phyloP scores from a whole-genome alignment of 164 flowering plant genomes.

The Brasenia schreberi region DNA sequence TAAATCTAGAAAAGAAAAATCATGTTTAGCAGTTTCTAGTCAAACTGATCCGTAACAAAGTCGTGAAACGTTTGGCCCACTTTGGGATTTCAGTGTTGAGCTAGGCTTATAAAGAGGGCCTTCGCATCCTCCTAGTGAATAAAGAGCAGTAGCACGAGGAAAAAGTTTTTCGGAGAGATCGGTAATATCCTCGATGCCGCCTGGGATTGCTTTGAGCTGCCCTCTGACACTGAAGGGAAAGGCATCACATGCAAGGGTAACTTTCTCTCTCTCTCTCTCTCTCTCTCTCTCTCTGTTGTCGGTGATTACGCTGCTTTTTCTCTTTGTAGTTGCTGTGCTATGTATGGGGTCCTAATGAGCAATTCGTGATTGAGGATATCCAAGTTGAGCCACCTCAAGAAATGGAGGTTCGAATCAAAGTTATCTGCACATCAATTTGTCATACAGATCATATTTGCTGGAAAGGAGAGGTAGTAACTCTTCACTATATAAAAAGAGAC shows the following conservation, averaged over 20 bases:
- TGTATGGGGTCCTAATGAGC: constrained; percentile 35
- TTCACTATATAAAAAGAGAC: background rate
- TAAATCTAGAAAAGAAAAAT: no score
- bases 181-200: background rate
- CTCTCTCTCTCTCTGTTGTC: background rate
- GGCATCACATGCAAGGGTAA: constrained; percentile 45
- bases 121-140: no score
- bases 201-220: background rate
- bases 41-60: no score
- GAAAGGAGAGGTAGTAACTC: constrained; percentile 49
- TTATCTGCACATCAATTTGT: constrained; percentile 58
- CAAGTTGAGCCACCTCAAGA: constrained; percentile 53
- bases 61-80: no score
- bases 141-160: no score
- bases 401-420: constrained; percentile 52
- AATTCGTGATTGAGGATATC: constrained; percentile 40
- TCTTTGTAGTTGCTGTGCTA: constrained; percentile 37
- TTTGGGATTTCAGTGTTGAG: no score
- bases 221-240: constrained; percentile 22
- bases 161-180: background rate
- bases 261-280: background rate
- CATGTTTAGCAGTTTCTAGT: no score
- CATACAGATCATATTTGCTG: constrained; percentile 64
- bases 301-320: background rate
- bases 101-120: no score